Conservation (phyloP, 306 rosid species). For the Quercus agrifolia region DNA sequence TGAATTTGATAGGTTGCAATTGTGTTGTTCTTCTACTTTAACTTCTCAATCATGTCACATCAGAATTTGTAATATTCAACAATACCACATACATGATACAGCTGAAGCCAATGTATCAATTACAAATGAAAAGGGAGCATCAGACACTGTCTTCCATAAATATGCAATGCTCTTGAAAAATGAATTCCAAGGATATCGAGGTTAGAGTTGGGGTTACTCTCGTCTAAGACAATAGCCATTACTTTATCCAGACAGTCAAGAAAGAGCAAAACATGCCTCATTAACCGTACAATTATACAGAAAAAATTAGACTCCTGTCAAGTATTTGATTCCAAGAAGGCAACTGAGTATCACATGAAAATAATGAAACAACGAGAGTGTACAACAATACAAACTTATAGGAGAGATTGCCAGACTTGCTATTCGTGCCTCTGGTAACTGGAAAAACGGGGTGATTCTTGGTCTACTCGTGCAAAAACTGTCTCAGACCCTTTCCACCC, state of each 20-base stretch:
- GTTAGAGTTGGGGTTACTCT: neutral
- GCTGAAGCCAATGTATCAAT: too few relatives aligned
- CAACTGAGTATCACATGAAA: neutral
- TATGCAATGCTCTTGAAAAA: neutral
- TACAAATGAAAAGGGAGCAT: neutral
- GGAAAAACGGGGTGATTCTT: neutral
- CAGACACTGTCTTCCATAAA: neutral
- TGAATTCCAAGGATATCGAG: neutral
- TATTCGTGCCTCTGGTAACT: neutral
- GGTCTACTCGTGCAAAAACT: slow-evolving; percentile 6
- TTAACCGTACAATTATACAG: slow-evolving; percentile 13
- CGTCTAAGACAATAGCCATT: neutral
- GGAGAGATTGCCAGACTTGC: neutral
- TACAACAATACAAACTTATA: neutral
- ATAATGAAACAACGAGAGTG: neutral
- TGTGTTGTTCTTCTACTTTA: too few relatives aligned
- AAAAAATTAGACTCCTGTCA: neutral
- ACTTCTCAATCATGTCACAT: neutral
- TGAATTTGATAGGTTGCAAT: too few relatives aligned
- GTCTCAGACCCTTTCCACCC: slow-evolving; percentile 23
- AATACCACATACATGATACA: neutral
- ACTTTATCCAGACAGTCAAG: neutral
- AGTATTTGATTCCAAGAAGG: slow-evolving; percentile 1
- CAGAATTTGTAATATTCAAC: neutral
- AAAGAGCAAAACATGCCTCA: neutral